A percentile compares a stretch with the other conserved stretches of the same genome.
Evolutionary conservation across 352 stramenopile genomes (phyloP).

Genomic region (Globisporangium cystogenes): DNA sequence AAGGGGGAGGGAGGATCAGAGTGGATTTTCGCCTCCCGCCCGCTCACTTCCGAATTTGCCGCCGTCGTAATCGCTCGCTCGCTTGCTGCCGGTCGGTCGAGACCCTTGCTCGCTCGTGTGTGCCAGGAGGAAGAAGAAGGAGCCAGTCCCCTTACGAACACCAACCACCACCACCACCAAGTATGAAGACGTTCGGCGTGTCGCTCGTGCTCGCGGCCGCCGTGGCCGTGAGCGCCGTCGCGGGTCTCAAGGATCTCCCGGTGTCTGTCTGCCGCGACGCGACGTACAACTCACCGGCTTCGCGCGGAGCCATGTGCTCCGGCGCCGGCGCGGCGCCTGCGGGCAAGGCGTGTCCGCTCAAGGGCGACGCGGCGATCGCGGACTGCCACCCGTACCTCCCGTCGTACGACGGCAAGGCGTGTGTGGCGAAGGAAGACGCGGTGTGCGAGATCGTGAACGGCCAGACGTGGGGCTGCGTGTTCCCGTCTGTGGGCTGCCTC

Average conservation of each 20-base stretch:
- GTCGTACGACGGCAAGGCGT: constrained; percentile 30
- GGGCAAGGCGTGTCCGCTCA: constrained; percentile 30
- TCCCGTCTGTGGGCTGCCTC: constrained; percentile 13
- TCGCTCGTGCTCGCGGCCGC: constrained; percentile 21
- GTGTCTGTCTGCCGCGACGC: constrained; percentile 25
- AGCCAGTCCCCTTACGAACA: not conserved
- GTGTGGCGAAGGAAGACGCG: constrained; percentile 24
- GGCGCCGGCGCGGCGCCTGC: constrained; percentile 23
- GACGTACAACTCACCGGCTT: constrained; percentile 32
- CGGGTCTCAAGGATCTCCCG: constrained; percentile 23
- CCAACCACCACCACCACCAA: constrained; percentile 8
- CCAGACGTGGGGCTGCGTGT: constrained; percentile 25
- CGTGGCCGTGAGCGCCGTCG: constrained; percentile 19
- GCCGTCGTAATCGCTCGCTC: constrained; percentile 17
- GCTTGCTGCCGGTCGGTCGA: not conserved
- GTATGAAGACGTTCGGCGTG: constrained; percentile 30
- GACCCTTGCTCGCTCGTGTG: not conserved
- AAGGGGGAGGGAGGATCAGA: no score
- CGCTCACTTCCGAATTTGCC: constrained; percentile 31
- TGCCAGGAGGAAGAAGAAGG: not conserved
- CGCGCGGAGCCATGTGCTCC: constrained; percentile 25
- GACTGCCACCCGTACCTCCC: constrained; percentile 31
- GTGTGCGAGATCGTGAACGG: constrained; percentile 23
- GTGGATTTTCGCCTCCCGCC: no score
- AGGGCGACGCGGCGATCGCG: constrained; percentile 25